Conservation (phyloP, 78 protist species). For the Dictyostelium capitatum region DNA sequence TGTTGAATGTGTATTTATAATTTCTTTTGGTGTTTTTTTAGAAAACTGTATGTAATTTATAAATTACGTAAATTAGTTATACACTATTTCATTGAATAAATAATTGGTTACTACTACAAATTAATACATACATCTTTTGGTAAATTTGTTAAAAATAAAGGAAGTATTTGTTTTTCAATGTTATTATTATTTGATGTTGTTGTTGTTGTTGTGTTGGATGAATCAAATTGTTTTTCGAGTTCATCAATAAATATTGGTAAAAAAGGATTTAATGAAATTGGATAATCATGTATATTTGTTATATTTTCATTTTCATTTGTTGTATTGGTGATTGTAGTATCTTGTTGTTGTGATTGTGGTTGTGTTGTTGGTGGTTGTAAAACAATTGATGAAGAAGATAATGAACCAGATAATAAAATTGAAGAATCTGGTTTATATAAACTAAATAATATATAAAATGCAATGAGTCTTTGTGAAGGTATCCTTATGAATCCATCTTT, state of each 20-base stretch:
- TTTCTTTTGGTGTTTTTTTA: conserved; percentile 66
- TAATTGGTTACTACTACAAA: background rate
- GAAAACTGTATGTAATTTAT: conserved; percentile 33
- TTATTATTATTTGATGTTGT: background rate
- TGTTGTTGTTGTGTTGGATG: background rate
- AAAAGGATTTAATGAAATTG: conserved; percentile 70
- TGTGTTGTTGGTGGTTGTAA: background rate
- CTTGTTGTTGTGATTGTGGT: background rate
- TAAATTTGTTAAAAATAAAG: conserved; percentile 45
- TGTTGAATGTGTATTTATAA: background rate
- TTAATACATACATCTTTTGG: conserved; percentile 70
- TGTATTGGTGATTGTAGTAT: background rate
- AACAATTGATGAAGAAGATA: conserved; percentile 18
- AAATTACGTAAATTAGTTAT: background rate
- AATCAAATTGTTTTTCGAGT: conserved; percentile 46
- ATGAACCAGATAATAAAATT: conserved; percentile 5
- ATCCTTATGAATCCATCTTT: conserved; percentile 75
- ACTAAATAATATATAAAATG: conserved; percentile 59
- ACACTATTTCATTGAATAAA: too few relatives aligned
- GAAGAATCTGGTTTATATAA: conserved; percentile 47
- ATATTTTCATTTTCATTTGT: background rate
- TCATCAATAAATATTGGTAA: conserved; percentile 72
- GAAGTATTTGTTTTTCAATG: conserved; percentile 38
- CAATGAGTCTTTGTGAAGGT: conserved; percentile 46
- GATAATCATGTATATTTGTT: conserved; percentile 1